A percentile compares a stretch with the other conserved stretches of the same genome.
phyloP scores from a whole-genome alignment of 768 basidiomycete genomes.

The Lentinula sp. region DNA sequence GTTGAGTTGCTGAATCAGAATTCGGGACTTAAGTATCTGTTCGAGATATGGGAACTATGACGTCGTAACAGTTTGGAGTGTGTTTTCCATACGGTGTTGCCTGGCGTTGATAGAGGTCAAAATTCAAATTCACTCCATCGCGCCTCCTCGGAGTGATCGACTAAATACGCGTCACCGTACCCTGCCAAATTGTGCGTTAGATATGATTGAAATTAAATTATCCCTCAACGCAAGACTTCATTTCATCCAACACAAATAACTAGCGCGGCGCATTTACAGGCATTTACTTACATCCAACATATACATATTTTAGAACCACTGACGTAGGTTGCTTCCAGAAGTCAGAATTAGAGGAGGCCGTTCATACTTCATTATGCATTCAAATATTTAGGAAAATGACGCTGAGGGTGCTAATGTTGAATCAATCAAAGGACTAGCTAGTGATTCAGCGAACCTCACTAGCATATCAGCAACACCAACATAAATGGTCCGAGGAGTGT shows the following conservation, averaged over 20 bases:
- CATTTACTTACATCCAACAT: too few species aligned
- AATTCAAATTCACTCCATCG: neutral
- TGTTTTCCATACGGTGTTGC: neutral
- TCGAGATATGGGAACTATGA: neutral
- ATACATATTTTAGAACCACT: neutral
- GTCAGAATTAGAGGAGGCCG: neutral
- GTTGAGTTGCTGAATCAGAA: neutral
- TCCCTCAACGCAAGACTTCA: neutral
- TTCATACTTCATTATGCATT: neutral
- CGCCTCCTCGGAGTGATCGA: neutral
- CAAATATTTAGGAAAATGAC: neutral
- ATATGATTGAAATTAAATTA: neutral
- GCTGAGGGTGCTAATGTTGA: neutral
- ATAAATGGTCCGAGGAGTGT: too few species aligned
- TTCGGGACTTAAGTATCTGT: neutral
- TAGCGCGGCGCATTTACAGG: too few species aligned
- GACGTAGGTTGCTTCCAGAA: neutral
- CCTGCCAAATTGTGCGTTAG: neutral
- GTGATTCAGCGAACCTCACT: too few species aligned
- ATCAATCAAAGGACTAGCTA: too few species aligned
- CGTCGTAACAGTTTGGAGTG: neutral
- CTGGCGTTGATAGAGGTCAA: neutral
- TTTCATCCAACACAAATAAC: too few species aligned
- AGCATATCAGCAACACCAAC: too few species aligned
- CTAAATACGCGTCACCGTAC: neutral